Evolutionary conservation across 2,329 filamentous ascomycete species (phyloP).

Genomic region (Ascochyta fabae): DNA sequence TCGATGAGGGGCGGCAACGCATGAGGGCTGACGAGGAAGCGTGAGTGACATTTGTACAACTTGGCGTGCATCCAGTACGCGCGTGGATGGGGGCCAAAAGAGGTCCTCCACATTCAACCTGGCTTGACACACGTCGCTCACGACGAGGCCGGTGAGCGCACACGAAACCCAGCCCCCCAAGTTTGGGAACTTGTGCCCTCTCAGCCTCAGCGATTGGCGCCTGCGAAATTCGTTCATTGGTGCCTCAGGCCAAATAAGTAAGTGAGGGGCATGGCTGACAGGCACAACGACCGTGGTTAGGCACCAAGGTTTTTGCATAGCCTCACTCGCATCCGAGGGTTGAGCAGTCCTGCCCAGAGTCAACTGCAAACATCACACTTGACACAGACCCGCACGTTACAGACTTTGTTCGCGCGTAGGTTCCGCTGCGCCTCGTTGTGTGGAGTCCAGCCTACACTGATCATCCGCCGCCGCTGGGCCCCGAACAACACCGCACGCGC

Average conservation of each 20-base stretch:
- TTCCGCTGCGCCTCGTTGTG: constrained; percentile 32
- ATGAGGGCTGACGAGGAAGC: constrained; percentile 10
- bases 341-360: background rate
- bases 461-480: constrained; percentile 12
- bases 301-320: constrained; percentile 26
- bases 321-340: constrained; percentile 21
- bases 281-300: background rate
- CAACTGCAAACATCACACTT: constrained; percentile 26
- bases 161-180: constrained; percentile 9
- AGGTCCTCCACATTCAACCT: no score
- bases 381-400: constrained; percentile 27
- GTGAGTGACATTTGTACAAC: background rate
- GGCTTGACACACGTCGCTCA: background rate
- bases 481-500: constrained; percentile 30
- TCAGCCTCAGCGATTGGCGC: constrained; percentile 29
- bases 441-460: constrained; percentile 26
- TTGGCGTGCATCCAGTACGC: background rate
- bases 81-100: constrained; percentile 8
- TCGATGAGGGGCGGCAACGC: constrained; percentile 25
- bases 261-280: constrained; percentile 31
- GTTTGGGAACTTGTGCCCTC: constrained; percentile 21
- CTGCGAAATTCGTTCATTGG: constrained; percentile 19
- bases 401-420: constrained; percentile 18
- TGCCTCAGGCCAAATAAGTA: constrained; percentile 25
- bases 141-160: constrained; percentile 28